These are phyloP conservation scores for Inonotus hispidus DNA, from an alignment of 1,284 basidiomycete genomes.

Conservation along the genomic window DNA sequence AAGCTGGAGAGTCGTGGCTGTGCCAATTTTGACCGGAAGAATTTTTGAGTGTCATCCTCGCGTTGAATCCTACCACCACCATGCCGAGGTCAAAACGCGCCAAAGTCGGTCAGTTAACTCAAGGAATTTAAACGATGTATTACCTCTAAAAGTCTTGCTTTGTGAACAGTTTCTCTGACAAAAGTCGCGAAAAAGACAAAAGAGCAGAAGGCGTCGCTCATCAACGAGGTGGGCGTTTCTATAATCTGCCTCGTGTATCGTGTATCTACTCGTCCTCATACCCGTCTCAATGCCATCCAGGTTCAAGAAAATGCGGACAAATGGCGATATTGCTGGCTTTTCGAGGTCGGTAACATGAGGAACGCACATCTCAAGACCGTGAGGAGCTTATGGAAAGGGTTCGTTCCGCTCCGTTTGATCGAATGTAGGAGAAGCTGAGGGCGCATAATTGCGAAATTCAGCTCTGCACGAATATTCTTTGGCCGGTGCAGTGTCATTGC, in stretches of 20 bases:
- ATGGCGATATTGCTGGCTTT: slow-evolving; percentile 94
- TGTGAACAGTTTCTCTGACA: slow-evolving; percentile 61
- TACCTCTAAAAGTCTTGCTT: slow-evolving; percentile 4
- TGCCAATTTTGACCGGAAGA: slow-evolving; percentile 2
- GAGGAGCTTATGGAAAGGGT: slow-evolving; percentile 91
- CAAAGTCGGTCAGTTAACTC: slow-evolving; percentile 60
- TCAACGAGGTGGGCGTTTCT: slow-evolving; percentile 80
- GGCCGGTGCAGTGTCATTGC: slow-evolving; percentile 93
- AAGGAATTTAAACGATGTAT: slow-evolving; percentile 3
- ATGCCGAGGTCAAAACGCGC: slow-evolving; percentile 90
- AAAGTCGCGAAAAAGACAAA: slow-evolving; percentile 79
- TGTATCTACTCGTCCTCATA: neutral
- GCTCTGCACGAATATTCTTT: slow-evolving; percentile 89
- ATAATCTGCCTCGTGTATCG: slow-evolving; percentile 14
- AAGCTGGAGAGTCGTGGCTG: slow-evolving; percentile 5
- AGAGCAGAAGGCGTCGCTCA: slow-evolving; percentile 80
- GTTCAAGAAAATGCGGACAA: slow-evolving; percentile 76
- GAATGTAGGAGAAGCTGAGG: neutral
- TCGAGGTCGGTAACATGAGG: slow-evolving; percentile 92
- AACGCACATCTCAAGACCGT: slow-evolving; percentile 94
- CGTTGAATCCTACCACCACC: slow-evolving; percentile 22
- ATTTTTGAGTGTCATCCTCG: slow-evolving; percentile 22
- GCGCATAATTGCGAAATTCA: slow-evolving; percentile 27
- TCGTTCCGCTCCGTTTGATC: slow-evolving; percentile 27
- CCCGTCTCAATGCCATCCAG: slow-evolving; percentile 37